Evolutionary conservation across 2,329 filamentous ascomycete species (phyloP).

Genomic region (Sporothrix pseudoabietina): DNA sequence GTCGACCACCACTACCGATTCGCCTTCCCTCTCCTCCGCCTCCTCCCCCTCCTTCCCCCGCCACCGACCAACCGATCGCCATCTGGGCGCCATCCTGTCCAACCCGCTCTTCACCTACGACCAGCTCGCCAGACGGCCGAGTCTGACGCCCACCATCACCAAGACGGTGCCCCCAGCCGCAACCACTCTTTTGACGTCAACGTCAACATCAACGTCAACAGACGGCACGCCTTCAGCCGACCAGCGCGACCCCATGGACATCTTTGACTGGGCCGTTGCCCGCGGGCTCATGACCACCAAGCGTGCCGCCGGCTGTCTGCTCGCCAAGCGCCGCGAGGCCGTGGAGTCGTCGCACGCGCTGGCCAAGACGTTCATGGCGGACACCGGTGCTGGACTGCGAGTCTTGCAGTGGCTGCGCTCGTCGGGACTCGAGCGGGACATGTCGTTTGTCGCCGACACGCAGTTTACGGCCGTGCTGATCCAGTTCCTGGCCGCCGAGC

Average conservation of each 20-base stretch:
- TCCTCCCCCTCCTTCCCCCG: background rate
- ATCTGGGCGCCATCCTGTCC: constrained; percentile 59
- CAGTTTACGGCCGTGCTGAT: constrained; percentile 45
- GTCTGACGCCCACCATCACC: background rate
- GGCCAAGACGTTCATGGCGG: constrained; percentile 42
- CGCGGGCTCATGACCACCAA: constrained; percentile 59
- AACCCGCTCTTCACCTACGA: constrained; percentile 56
- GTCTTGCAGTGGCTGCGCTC: constrained; percentile 59
- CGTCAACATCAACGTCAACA: background rate
- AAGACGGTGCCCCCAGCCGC: background rate
- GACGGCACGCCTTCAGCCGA: constrained; percentile 27
- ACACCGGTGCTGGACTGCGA: constrained; percentile 50
- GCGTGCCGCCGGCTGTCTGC: constrained; percentile 57
- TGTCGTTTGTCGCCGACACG: constrained; percentile 50
- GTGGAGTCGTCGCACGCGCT: constrained; percentile 41
- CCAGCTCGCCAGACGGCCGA: constrained; percentile 31
- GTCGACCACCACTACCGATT: background rate
- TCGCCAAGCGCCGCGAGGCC: constrained; percentile 50
- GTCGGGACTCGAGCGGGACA: constrained; percentile 50
- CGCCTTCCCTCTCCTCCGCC: no score
- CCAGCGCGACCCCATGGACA: constrained; percentile 52
- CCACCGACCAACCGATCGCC: constrained; percentile 50
- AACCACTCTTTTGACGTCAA: background rate
- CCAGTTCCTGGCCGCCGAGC: constrained; percentile 58
- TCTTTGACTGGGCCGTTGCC: constrained; percentile 59